Evolutionary conservation across 2,329 filamentous ascomycete species (phyloP), one percentile per base, ranked within the genome.

Genomic region (Amphichorda felina): DNA sequence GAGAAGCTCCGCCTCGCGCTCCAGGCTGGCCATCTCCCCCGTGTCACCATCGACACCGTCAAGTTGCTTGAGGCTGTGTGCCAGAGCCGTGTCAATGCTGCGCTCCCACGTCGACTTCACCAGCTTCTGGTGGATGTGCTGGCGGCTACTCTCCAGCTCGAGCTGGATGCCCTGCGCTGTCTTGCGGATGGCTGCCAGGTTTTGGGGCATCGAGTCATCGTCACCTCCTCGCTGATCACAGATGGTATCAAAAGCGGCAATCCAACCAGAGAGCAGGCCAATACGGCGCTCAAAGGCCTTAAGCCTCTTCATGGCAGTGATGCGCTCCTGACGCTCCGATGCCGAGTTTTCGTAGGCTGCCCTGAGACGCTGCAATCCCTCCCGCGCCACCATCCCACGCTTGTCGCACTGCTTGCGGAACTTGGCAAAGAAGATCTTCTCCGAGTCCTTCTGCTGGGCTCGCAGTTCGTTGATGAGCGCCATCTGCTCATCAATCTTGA

Each of bases 401-500:
- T 94, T 95, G 51, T 91, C 85, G 38, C 73, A 75, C 47, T 93
- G 85, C 58, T 94, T 95, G 48, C 79, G 79, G 62, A 95, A 94
- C 51, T 96, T 96, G 46, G 74, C 69, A 46, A 89, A 89, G 34
- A 86, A 87, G 4, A 77, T 66, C 26, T 72, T 74, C 52, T 96
- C 91, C 4, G 80, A 80, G 38, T 96, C 84, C 55, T 87, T 93
- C 53, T 94, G 86, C 55, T 95, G 85, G 18, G 82, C 82, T 61
- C 91, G 87, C 37, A 98, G 73, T 55, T 96, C 88, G 47, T 94
- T 94, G 57, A 98, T 98, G 51, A 95, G 61, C n/a, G 79, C 81
- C 71, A 94, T 88, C 56, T 98, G 89, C 61, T 98, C 91, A 53
- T 98, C 89, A 49, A 98, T 98, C 70, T 96, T 96, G 66, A 95